Conservation (phyloP, 306 rosid genomes). For the Echinosophora koreensis region DNA sequence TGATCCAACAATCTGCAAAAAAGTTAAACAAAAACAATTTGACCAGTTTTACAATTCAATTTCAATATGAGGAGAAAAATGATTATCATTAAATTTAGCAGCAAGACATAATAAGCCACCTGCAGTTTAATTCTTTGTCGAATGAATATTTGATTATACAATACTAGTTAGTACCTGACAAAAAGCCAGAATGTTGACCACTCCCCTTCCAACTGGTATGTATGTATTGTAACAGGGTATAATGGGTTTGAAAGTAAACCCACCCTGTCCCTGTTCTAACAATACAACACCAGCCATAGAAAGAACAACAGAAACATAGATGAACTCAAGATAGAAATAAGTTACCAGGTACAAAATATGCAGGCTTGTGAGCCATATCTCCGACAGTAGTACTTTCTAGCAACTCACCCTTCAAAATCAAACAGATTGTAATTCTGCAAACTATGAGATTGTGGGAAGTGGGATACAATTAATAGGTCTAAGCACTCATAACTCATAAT, state of each 20-base stretch:
- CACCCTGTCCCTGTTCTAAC: neutral
- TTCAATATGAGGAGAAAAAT: constrained; percentile 9
- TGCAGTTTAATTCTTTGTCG: constrained; percentile 4
- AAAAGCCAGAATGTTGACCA: constrained; percentile 5
- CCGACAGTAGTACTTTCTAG: constrained; percentile 86
- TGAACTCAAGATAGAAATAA: constrained; percentile 39
- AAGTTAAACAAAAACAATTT: constrained; percentile 19
- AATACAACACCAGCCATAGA: constrained; percentile 13
- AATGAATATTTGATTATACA: neutral
- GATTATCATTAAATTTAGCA: constrained; percentile 8
- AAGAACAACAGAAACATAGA: constrained; percentile 25
- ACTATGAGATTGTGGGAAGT: constrained; percentile 61
- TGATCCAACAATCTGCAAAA: constrained; percentile 22
- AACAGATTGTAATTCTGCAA: constrained; percentile 70
- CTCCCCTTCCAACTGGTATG: neutral
- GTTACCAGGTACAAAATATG: constrained; percentile 99
- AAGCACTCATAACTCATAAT: constrained; percentile 46
- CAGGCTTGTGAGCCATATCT: constrained; percentile 98
- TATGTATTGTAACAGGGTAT: neutral
- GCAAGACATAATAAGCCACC: constrained; percentile 5
- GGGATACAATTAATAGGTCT: constrained; percentile 53
- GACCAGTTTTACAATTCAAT: constrained; percentile 25
- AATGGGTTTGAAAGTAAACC: neutral
- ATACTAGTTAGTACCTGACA: neutral
- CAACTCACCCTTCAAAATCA: constrained; percentile 92